phyloP scores from a whole-genome alignment of 768 basidiomycete genomes.

The Galerina sulciceps region DNA sequence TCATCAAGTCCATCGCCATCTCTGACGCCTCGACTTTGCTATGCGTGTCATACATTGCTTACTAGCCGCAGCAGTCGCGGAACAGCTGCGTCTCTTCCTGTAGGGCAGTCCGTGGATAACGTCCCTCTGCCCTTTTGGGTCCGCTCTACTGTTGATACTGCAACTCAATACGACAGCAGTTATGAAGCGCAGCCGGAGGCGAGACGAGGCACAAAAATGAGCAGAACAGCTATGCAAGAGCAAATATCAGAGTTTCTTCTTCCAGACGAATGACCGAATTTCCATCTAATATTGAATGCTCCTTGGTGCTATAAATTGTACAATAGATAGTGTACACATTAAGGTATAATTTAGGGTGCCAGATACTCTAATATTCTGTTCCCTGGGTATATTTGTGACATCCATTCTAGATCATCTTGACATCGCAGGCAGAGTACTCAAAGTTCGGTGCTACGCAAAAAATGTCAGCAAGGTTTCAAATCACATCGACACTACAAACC shows the following conservation, averaged over 20 bases:
- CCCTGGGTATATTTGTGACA: not conserved
- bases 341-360: too few species aligned
- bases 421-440: conserved; percentile 1
- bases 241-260: conserved; percentile 31
- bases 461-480: not conserved
- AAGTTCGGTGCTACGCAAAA: conserved; percentile 1
- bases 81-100: conserved; percentile 11
- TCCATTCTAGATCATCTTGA: not conserved
- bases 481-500: conserved; percentile 28
- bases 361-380: not conserved
- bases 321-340: not conserved
- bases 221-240: conserved; percentile 38
- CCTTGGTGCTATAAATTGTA: not conserved
- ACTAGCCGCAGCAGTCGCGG: conserved; percentile 60
- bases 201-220: conserved; percentile 27
- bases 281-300: not conserved
- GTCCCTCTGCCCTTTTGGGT: conserved; percentile 46
- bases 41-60: conserved; percentile 63
- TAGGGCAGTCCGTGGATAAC: conserved; percentile 7
- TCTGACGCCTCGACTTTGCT: conserved; percentile 54
- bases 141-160: conserved; percentile 12
- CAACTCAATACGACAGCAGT: not conserved
- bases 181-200: conserved; percentile 20
- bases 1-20: conserved; percentile 26
- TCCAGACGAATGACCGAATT: conserved; percentile 15